These are phyloP conservation scores for Vairimorpha necatrix DNA, from an alignment of 371 early-diverging fungal genomes.

Conservation along the genomic window DNA sequence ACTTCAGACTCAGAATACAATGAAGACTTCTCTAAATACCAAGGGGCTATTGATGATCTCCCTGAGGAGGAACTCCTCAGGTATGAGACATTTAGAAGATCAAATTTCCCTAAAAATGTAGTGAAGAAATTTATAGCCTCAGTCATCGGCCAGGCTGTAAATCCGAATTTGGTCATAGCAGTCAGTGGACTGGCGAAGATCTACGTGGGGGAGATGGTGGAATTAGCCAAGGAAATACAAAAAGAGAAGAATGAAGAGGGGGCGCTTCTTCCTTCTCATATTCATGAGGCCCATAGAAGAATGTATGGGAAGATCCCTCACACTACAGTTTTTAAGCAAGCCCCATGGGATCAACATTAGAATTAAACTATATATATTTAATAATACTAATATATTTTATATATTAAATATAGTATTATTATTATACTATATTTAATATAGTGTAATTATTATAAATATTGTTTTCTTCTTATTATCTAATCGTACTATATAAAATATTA, in stretches of 20 bases:
- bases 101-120: constrained; percentile 74
- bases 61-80: constrained; percentile 73
- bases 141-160: constrained; percentile 72
- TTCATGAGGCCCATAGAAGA: constrained; percentile 79
- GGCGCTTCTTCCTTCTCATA: constrained; percentile 72
- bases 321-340: constrained; percentile 46
- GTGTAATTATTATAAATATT: no score
- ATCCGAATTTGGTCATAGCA: constrained; percentile 77
- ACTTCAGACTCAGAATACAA: not conserved
- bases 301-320: constrained; percentile 68
- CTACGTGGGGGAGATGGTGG: constrained; percentile 85
- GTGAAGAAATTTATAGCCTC: constrained; percentile 71
- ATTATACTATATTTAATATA: no score
- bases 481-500: not conserved
- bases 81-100: constrained; percentile 79
- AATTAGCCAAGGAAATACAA: constrained; percentile 68
- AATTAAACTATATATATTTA: not conserved
- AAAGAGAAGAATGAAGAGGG: constrained; percentile 58
- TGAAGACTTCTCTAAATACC: not conserved
- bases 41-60: constrained; percentile 55
- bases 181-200: constrained; percentile 85
- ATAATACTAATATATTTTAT: not conserved
- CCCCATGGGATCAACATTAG: constrained; percentile 51
- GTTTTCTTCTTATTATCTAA: no score
- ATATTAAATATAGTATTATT: not conserved